phyloP scores from a whole-genome alignment of 2,329 filamentous ascomycete genomes.

The Fusarium xylarioides region DNA sequence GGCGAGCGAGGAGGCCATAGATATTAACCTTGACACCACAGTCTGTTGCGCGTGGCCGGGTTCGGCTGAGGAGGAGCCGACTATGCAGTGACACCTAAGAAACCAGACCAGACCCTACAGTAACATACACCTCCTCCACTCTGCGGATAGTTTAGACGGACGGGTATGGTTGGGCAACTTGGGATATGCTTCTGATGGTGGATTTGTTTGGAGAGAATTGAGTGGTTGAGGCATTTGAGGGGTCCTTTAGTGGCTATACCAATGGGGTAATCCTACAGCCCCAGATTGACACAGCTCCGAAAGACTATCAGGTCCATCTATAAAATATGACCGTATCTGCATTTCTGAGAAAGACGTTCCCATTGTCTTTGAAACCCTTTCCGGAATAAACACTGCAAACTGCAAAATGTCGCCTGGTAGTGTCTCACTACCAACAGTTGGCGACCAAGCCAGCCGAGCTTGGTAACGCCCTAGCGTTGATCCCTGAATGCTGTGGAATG shows the following conservation, averaged over 20 bases:
- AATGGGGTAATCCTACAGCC: constrained; percentile 26
- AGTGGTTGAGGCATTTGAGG: constrained; percentile 7
- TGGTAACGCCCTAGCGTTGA: constrained; percentile 27
- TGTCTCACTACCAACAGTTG: constrained; percentile 21
- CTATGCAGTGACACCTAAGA: not conserved
- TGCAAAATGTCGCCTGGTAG: constrained; percentile 6
- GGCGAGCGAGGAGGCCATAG: constrained; percentile 7
- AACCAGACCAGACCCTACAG: not conserved
- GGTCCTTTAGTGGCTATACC: constrained; percentile 22
- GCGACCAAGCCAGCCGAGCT: constrained; percentile 32
- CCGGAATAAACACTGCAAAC: constrained; percentile 20
- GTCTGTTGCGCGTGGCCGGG: constrained; percentile 33
- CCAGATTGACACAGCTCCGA: constrained; percentile 8
- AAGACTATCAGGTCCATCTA: not conserved
- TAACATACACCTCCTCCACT: not conserved
- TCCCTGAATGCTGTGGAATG: constrained; percentile 32
- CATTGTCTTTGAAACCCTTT: constrained; percentile 20
- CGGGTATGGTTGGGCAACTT: constrained; percentile 6
- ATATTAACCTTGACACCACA: constrained; percentile 9
- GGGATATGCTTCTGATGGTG: not conserved
- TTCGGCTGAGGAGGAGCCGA: constrained; percentile 24
- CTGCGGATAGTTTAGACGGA: not conserved
- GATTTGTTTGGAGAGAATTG: constrained; percentile 16
- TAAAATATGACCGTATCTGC: constrained; percentile 17
- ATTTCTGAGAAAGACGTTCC: constrained; percentile 18